Evolutionary conservation across 805 yeast genomes (phyloP), one percentile per base, ranked within the genome.

Genomic region (Wickerhamomyces mucosus): DNA sequence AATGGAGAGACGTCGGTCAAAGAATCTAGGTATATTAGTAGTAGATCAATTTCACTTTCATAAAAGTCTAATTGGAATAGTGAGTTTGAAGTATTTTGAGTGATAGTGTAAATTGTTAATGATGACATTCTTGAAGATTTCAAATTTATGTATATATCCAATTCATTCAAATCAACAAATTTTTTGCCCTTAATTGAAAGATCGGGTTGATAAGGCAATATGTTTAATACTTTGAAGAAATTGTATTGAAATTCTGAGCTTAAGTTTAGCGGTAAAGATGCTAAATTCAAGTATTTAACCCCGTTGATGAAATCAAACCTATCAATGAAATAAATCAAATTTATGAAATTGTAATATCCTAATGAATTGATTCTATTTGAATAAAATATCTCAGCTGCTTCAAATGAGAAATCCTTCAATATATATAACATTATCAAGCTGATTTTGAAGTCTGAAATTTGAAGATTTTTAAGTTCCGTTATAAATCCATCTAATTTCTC

Each of bases 281-380:
- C 35, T 2, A 33, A 23, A 11, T 40, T 38, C n/a, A 48, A 27
- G 26, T 40, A 31, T 25, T 29, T 31, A 14, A 45, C 21, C 10
- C 40, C 20, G 15, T 35, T 38, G 19, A 32, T 21, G 11, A 48
- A 39, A 23, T 49, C 46, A 23, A 49, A 45, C 31, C 51, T 41
- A 27, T 49, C 54, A 18, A 49, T 29, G 22, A 26, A 39, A 28
- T 49, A 49, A 10, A 45, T 34, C 7, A 45, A 37, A 33, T 49
- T 43, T 20, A 49, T 40, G 10, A 48, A 33, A 25, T 43, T 43
- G 18, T 46, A 41, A 6, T 32, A 18, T 10, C 31, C 23, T 5
- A 18, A 13, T 15, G 39, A 39, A 15, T 37, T 26, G 15, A 33
- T 21, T 14, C 31, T 21, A 7, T 32, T 26, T 7, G 24, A 21